Base-by-base conservation (phyloP, 1,284 basidiomycete species). In the Schizopora paradoxa region DNA sequence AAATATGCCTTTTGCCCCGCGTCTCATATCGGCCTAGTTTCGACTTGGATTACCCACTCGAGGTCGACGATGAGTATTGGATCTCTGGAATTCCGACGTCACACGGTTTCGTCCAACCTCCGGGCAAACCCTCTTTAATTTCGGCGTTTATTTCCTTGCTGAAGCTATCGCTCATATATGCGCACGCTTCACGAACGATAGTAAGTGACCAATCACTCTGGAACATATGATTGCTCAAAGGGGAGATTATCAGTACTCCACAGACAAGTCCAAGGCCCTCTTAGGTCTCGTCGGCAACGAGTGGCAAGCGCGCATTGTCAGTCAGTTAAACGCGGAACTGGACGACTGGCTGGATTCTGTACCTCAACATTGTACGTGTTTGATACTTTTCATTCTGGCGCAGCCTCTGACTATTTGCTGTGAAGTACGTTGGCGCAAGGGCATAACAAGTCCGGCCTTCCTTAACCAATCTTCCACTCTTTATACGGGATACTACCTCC, bases 41-140 rank as follows among this genome's bases (percentile, higher is more conserved):
- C 59, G 89, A 93, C 60, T 67, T 85, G 19, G 86, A 87, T 29
- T 69, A 85, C 39, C 88, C 89, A 1, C 66, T 87, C 6, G 86
- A 89, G 58, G 82, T 93, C 5, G 86, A 92, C 53, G 92, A 95
- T 58, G 86, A 91, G 52, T 90, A 81, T 56, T 91, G 86, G 88
- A 76, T 79, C 55, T 59, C 67, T 42, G 69, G 72, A 2, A 67
- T 74, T 45, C 68, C 72, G n/a, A 26, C 43, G 4, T 59, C 69
- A 16, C 49, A 61, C 35, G 66, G 67, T 18, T 86, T 84, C 59
- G 66, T 65, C 40, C 89, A 91, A 56, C 89, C 88, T 1, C 56
- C 64, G 6, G 76, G 68, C 5, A 70, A 75, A 47, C 80, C 82
- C n/a, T 76, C 80, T 21, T 64, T 62, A 18, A 65, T 89, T 18